Evolutionary conservation across 2,329 filamentous ascomycete species (phyloP), one percentile per base, ranked within the genome.

Genomic region (Pseudogymnoascus pannorum): DNA sequence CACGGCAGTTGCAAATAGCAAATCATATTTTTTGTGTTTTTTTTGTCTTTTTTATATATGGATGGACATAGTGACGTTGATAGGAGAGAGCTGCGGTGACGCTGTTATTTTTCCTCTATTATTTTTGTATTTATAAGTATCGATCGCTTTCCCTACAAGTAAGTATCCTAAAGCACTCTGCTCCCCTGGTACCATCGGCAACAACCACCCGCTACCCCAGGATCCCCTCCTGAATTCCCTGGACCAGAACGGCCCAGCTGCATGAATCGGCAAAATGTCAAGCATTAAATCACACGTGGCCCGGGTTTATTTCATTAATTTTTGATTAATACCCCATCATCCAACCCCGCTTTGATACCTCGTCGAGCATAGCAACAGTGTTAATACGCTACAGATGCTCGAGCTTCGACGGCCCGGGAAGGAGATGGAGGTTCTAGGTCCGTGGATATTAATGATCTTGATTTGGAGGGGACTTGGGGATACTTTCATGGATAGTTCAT

Each of bases 1-100:
- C 51, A 57, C 51, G 51, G 51, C 51, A 35, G 51, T 57, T 57
- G 51, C 51, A 57, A 44, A n/a, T n/a, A n/a, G n/a, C n/a, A n/a
- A n/a, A n/a, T n/a, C n/a, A n/a, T n/a, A n/a, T n/a, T n/a, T n/a
- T n/a, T n/a, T n/a, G n/a, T n/a, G n/a, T 44, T 44, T 14, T n/a
- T 44, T 4, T 44, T 22, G 9, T 2, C 5, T 5, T 42, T 22
- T 7, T 44, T 24, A 22, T 22, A 4, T n/a, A n/a, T n/a, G n/a
- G n/a, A n/a, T n/a, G n/a, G n/a, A n/a, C n/a, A n/a, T n/a, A n/a
- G n/a, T n/a, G n/a, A n/a, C n/a, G n/a, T n/a, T n/a, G n/a, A n/a
- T n/a, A n/a, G n/a, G n/a, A n/a, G n/a, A n/a, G n/a, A n/a, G n/a
- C n/a, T n/a, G n/a, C n/a, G n/a, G 20, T 24, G 18, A 22, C 12